Base-by-base conservation (phyloP, 768 basidiomycete genomes). In the Steccherinum ochraceum region DNA sequence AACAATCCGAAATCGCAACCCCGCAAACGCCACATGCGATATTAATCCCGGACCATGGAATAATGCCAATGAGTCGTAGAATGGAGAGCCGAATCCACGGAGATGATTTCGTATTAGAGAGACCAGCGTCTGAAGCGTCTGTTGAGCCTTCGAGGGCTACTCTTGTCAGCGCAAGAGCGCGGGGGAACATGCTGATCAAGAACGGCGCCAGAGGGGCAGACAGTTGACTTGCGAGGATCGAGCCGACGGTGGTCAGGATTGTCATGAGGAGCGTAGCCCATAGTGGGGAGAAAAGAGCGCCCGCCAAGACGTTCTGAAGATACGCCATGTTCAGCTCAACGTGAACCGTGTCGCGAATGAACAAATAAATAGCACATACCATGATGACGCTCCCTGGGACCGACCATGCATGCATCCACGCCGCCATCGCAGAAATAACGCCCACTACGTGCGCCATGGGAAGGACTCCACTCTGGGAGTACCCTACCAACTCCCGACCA, bases 381-480 rank as follows among this genome's bases (percentile, higher is more conserved):
- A 93, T 85, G 45, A 95, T 76, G 45, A 95, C 92, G 57, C 90
- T 93, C 5, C 94, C 94, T 7, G 94, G 94, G 52, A 97, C 80
- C 53, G 90, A 93, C 94, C 93, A 97, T 3, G 93, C 92, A 65
- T 97, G 94, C 69, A 93, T 96, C 92, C 93, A 97, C 24, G 92
- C 72, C 3, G 90, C 89, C 16, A 87, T 84, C 12, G 93, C 75
- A 35, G 86, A 83, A 59, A 97, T 76, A 46, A 93, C 91, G 21
- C 76, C 81, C 40, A 94, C 65, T 48, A 95, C 89, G 68, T 95
- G 94, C 5, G 77, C 76, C 48, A 81, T 72, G 18, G 85, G 78
- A 2, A 68, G 72, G 24, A 71, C 58, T 11, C 87, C 86, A 52
- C 83, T 83, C 63, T 84, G 84, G 7, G 86, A 81, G 65, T 92